These are phyloP conservation scores for Lagerstroemia speciosa DNA, from an alignment of 345 rosid species.

Conservation along the genomic window DNA sequence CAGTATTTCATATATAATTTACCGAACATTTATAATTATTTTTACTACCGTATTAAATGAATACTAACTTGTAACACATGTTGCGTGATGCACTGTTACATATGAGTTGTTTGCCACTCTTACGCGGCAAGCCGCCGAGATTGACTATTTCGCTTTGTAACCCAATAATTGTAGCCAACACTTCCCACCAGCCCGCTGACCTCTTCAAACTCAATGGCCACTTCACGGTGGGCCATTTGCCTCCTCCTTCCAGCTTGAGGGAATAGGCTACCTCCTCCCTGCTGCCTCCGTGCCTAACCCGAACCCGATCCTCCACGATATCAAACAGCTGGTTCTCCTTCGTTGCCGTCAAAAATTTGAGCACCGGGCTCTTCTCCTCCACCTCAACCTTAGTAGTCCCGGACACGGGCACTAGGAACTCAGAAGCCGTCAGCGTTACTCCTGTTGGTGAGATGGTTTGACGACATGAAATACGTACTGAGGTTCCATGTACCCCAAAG, in stretches of 20 bases:
- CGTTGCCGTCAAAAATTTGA: slow-evolving; percentile 11
- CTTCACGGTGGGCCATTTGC: slow-evolving; percentile 18
- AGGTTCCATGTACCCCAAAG: slow-evolving; percentile 17
- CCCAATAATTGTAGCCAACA: no score
- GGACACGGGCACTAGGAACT: no score
- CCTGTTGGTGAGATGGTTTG: slow-evolving; percentile 15
- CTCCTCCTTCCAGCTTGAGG: slow-evolving; percentile 12
- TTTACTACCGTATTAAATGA: no score
- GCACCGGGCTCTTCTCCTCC: slow-evolving; percentile 14
- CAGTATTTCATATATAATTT: no score
- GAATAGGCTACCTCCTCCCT: slow-evolving; percentile 1
- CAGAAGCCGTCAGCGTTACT: slow-evolving; percentile 16
- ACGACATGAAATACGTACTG: slow-evolving; percentile 16
- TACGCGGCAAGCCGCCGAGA: no score
- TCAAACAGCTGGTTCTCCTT: slow-evolving; percentile 7
- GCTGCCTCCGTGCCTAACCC: background rate
- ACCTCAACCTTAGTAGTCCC: slow-evolving; percentile 4
- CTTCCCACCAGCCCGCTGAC: background rate
- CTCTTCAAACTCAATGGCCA: slow-evolving; percentile 10
- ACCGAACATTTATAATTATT: no score
- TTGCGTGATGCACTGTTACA: no score
- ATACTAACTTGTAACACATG: no score
- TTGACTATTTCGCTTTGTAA: no score
- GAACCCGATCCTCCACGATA: slow-evolving; percentile 7
- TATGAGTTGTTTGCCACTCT: no score